A percentile compares a stretch with the other conserved stretches of the same genome.
These are phyloP conservation scores for Fusarium bactridioides DNA, from an alignment of 2,329 filamentous ascomycete genomes.

Conservation along the genomic window DNA sequence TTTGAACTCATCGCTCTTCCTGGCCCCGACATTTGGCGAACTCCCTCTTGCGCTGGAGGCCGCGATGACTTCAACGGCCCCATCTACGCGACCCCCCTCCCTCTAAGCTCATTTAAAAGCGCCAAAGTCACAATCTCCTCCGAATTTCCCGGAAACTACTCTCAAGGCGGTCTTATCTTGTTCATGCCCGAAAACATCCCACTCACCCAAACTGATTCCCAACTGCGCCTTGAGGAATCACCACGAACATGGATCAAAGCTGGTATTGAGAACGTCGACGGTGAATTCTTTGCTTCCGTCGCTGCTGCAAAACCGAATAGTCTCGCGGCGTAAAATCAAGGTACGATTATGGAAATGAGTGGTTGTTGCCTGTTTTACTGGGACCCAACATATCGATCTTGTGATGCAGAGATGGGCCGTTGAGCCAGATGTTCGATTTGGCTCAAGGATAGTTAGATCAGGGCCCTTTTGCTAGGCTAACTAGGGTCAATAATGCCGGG, in stretches of 20 bases:
- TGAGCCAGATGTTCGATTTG: not conserved
- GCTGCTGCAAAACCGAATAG: not conserved
- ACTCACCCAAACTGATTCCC: not conserved
- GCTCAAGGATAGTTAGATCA: rapidly evolving
- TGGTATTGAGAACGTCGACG: not conserved
- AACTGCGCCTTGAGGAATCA: not conserved
- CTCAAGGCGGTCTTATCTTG: not conserved
- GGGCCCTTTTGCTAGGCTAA: rapidly evolving
- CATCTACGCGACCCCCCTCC: not conserved
- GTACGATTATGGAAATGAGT: too few species aligned
- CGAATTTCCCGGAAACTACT: not conserved
- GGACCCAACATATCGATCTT: too few species aligned
- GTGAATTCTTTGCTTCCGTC: not conserved
- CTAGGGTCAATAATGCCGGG: too few species aligned
- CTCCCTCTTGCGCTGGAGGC: not conserved
- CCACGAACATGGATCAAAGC: slow-evolving; percentile 3
- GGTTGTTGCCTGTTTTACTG: too few species aligned
- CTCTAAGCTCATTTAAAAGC: not conserved
- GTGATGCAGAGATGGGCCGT: too few species aligned
- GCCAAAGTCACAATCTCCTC: not conserved
- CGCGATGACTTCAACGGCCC: not conserved
- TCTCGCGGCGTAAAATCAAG: too few species aligned
- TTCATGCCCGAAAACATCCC: not conserved
- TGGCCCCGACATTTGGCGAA: not conserved
- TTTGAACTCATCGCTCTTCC: not conserved